Conservation (phyloP, 768 basidiomycete genomes). For the Suillus tomentosus region DNA sequence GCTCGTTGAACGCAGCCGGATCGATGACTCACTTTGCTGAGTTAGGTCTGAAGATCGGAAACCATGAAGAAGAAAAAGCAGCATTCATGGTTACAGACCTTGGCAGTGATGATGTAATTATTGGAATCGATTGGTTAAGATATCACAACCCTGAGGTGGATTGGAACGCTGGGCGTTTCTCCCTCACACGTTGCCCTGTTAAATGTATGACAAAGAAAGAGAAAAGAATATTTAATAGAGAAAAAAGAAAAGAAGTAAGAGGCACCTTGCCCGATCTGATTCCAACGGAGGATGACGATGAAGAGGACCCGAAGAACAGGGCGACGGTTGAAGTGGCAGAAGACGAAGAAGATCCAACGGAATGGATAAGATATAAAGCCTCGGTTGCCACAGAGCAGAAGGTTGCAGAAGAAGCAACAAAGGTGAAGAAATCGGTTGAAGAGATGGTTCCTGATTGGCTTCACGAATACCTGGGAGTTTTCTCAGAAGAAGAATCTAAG, state of each 20-base stretch:
- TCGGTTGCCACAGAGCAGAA: background rate
- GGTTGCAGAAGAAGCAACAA: no score
- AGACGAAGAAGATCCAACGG: background rate
- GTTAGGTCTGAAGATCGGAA: no score
- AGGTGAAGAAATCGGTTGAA: no score
- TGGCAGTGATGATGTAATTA: no score
- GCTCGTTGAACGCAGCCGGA: no score
- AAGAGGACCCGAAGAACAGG: background rate
- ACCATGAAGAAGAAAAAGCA: background rate
- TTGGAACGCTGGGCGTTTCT: background rate
- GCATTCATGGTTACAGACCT: background rate
- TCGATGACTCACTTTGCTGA: no score
- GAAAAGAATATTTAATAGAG: no score
- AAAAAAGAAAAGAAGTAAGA: no score
- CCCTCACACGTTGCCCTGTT: background rate
- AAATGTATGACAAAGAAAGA: background rate
- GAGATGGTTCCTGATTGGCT: background rate
- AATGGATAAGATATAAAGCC: background rate
- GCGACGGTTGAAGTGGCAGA: background rate
- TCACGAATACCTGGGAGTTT: background rate
- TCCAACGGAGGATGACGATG: background rate
- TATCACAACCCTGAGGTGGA: no score
- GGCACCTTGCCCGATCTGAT: no score
- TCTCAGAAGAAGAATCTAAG: background rate
- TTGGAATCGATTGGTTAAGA: no score